These are phyloP conservation scores for Aspergillus quadrilineatus DNA, from an alignment of 2,329 filamentous ascomycete genomes.

Conservation along the genomic window DNA sequence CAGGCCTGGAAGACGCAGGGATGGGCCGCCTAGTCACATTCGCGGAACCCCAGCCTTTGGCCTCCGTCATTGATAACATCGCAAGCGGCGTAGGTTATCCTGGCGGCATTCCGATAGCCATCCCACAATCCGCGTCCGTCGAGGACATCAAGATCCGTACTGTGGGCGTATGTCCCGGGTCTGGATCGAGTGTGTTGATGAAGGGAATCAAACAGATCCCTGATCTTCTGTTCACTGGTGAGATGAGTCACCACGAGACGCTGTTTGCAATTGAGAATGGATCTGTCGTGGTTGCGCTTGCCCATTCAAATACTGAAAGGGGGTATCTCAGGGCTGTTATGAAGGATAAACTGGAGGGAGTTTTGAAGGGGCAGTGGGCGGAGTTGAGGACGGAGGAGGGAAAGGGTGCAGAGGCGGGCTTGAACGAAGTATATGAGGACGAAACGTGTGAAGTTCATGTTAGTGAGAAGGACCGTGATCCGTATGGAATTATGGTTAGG, in stretches of 20 bases:
- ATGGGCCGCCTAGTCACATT: slow-evolving; percentile 63
- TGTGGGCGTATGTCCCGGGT: slow-evolving; percentile 87
- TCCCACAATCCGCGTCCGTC: slow-evolving; percentile 59
- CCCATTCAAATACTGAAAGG: slow-evolving; percentile 91
- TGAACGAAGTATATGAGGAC: slow-evolving; percentile 53
- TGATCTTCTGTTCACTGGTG: slow-evolving; percentile 84
- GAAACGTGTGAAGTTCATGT: slow-evolving; percentile 65
- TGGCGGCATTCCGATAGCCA: slow-evolving; percentile 62
- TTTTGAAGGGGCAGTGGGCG: slow-evolving; percentile 59
- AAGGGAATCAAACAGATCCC: slow-evolving; percentile 55
- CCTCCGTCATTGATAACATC: slow-evolving; percentile 62
- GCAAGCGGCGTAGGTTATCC: slow-evolving; percentile 65
- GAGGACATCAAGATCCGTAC: slow-evolving; percentile 60
- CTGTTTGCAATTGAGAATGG: slow-evolving; percentile 82
- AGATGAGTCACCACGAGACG: slow-evolving; percentile 90
- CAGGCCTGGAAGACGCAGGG: slow-evolving; percentile 53
- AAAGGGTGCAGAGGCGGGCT: slow-evolving; percentile 30
- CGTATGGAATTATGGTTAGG: slow-evolving; percentile 70
- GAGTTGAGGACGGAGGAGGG: slow-evolving; percentile 45
- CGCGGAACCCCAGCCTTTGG: slow-evolving; percentile 51
- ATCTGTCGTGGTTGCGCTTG: slow-evolving; percentile 76
- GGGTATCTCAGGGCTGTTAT: slow-evolving; percentile 74
- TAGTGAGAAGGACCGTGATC: slow-evolving; percentile 80
- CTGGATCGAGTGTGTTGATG: slow-evolving; percentile 72
- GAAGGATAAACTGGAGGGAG: slow-evolving; percentile 61